Percentiles rank a stretch among this genome's conserved stretches.
phyloP scores from a whole-genome alignment of 768 basidiomycete genomes.

The Collybiopsis luxurians region DNA sequence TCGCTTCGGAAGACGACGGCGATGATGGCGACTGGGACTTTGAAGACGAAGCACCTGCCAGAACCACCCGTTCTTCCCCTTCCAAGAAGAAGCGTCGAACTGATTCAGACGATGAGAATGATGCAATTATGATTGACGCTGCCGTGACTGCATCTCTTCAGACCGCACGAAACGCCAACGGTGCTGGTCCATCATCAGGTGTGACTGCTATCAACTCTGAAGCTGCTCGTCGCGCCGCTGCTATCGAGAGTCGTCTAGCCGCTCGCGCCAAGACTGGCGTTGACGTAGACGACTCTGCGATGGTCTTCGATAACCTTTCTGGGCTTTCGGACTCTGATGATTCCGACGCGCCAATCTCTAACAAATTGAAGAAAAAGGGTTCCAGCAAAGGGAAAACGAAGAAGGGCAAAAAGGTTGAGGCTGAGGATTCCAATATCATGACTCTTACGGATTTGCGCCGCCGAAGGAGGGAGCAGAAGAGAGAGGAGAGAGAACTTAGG shows the following conservation, averaged over 20 bases:
- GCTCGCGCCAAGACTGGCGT: slow-evolving; percentile 22
- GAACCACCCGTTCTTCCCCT: slow-evolving; percentile 13
- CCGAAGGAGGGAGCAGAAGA: slow-evolving; percentile 26
- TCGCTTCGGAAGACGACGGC: slow-evolving; percentile 26
- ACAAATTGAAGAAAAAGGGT: slow-evolving; percentile 14
- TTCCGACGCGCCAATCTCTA: slow-evolving; percentile 9
- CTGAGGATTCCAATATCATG: slow-evolving; percentile 22
- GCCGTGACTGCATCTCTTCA: slow-evolving; percentile 57
- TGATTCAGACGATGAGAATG: slow-evolving; percentile 36
- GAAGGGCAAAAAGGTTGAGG: slow-evolving; percentile 14
- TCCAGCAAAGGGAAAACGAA: slow-evolving; percentile 29
- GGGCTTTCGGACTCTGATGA: slow-evolving; percentile 21
- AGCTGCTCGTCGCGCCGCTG: slow-evolving; percentile 45
- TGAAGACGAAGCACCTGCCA: slow-evolving; percentile 7
- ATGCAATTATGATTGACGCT: slow-evolving; percentile 52
- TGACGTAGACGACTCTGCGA: slow-evolving; percentile 30
- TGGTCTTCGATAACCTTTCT: slow-evolving; percentile 18
- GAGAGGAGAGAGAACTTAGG: slow-evolving; percentile 49
- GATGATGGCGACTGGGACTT: slow-evolving; percentile 15
- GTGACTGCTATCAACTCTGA: slow-evolving; percentile 26
- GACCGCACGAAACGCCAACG: slow-evolving; percentile 21
- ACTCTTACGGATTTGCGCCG: slow-evolving; percentile 20
- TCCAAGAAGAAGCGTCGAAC: slow-evolving; percentile 9
- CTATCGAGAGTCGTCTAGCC: slow-evolving; percentile 51
- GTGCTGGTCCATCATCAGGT: slow-evolving; percentile 6